These are phyloP conservation scores for Yarrowia deformans DNA, from an alignment of 805 yeast genomes.

Conservation along the genomic window DNA sequence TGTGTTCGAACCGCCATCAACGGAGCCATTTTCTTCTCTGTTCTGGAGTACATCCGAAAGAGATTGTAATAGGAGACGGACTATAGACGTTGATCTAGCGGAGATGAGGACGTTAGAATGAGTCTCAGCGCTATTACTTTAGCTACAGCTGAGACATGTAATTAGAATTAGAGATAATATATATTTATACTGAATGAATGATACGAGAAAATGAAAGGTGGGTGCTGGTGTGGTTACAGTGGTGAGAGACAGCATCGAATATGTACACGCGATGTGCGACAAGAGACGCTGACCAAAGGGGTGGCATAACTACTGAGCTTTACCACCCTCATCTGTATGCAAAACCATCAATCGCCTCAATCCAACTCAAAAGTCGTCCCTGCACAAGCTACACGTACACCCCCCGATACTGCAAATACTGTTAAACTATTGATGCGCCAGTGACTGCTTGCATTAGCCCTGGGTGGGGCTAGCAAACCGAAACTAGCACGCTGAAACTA, in stretches of 20 bases:
- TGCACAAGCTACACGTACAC: too few relatives aligned
- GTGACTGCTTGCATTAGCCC: not conserved
- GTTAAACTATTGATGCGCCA: conserved; percentile 1
- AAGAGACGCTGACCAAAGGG: too few relatives aligned
- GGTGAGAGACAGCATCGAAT: too few relatives aligned
- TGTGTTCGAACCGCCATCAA: conserved; percentile 72
- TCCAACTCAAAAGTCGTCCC: too few relatives aligned
- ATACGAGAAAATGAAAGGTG: not conserved
- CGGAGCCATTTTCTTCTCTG: conserved; percentile 76
- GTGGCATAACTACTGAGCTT: too few relatives aligned
- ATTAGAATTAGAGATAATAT: conserved; percentile 25
- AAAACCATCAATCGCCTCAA: too few relatives aligned
- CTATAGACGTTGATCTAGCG: too few relatives aligned
- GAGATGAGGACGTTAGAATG: not conserved
- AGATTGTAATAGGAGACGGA: not conserved
- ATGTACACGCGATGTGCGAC: too few relatives aligned
- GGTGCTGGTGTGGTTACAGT: too few relatives aligned
- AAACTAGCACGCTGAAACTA: not conserved
- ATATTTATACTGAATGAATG: conserved; percentile 18
- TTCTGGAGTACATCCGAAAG: conserved; percentile 49
- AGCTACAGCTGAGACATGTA: conserved; percentile 11
- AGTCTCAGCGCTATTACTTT: not conserved
- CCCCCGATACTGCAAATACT: conserved; percentile 1
- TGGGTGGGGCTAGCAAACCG: not conserved
- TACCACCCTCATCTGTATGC: too few relatives aligned